Evolutionary conservation across 441 rosid species (phyloP).

Genomic region (Gossypium aridum): DNA sequence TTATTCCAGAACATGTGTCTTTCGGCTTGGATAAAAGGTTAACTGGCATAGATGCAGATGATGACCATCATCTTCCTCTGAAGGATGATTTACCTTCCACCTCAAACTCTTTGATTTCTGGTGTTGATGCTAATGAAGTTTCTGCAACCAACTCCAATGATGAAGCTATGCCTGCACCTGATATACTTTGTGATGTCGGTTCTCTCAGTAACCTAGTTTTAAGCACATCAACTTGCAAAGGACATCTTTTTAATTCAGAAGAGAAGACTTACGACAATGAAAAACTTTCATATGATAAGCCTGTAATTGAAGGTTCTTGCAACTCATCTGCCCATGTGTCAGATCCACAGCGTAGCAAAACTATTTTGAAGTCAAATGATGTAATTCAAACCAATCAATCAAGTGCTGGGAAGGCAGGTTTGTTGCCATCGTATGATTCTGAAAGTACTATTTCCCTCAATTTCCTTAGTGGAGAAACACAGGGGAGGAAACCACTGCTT

Average conservation of each 20-base stretch:
- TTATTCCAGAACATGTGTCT: constrained; percentile 25
- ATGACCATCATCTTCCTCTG: constrained; percentile 14
- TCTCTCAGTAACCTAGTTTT: constrained; percentile 17
- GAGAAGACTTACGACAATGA: constrained; percentile 30
- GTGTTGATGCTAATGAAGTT: constrained; percentile 27
- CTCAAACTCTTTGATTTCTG: constrained; percentile 25
- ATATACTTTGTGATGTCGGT: constrained; percentile 29
- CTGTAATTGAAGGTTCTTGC: constrained; percentile 27
- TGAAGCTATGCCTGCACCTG: constrained; percentile 33
- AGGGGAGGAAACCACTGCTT: constrained; percentile 34
- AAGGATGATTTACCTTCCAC: constrained; percentile 26
- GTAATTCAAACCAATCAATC: constrained; percentile 14
- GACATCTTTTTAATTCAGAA: constrained; percentile 19
- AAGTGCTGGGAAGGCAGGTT: constrained; percentile 13
- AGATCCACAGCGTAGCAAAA: constrained; percentile 23
- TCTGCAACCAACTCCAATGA: constrained; percentile 27
- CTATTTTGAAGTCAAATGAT: constrained; percentile 18
- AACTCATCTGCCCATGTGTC: constrained; percentile 21
- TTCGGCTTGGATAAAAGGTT: constrained; percentile 19
- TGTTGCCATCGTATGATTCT: constrained; percentile 19
- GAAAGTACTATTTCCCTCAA: constrained; percentile 19
- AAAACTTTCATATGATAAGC: constrained; percentile 24
- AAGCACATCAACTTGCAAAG: constrained; percentile 12
- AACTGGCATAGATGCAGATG: constrained; percentile 18
- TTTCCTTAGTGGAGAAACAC: constrained; percentile 22